Conservation (phyloP, 257 asterid species). For the Nicotiana tomentosiformis region DNA sequence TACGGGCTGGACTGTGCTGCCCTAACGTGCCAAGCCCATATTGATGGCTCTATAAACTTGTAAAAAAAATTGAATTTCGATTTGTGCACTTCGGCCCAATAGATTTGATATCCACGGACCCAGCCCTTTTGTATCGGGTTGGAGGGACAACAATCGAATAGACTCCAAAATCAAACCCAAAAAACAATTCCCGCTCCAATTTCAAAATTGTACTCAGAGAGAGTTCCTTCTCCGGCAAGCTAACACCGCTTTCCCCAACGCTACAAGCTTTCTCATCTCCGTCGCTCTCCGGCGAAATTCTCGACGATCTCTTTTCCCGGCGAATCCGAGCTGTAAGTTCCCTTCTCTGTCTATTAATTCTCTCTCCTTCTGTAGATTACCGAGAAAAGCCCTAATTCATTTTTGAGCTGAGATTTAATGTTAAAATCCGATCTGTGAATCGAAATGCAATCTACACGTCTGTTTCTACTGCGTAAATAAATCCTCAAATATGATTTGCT, state of each 20-base stretch:
- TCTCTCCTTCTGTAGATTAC: neutral
- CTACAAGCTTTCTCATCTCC: neutral
- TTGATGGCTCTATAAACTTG: no score
- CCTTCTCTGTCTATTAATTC: neutral
- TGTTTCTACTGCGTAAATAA: neutral
- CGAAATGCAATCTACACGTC: neutral
- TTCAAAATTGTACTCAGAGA: neutral
- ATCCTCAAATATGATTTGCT: neutral
- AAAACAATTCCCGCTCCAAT: neutral
- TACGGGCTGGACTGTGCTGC: no score
- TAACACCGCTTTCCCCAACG: neutral
- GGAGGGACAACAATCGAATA: neutral
- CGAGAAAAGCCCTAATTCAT: neutral
- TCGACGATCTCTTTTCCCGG: neutral
- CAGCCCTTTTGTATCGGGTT: neutral
- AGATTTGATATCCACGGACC: neutral
- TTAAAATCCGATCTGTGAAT: neutral
- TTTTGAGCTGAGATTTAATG: neutral
- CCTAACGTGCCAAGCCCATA: no score
- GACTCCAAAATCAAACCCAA: neutral
- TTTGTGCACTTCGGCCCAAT: neutral
- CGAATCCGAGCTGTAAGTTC: neutral
- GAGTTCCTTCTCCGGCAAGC: neutral
- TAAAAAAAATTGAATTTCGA: no score
- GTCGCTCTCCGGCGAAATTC: neutral